These are phyloP conservation scores for Xylaria grammica DNA, from an alignment of 495 filamentous ascomycete genomes.

Conservation along the genomic window DNA sequence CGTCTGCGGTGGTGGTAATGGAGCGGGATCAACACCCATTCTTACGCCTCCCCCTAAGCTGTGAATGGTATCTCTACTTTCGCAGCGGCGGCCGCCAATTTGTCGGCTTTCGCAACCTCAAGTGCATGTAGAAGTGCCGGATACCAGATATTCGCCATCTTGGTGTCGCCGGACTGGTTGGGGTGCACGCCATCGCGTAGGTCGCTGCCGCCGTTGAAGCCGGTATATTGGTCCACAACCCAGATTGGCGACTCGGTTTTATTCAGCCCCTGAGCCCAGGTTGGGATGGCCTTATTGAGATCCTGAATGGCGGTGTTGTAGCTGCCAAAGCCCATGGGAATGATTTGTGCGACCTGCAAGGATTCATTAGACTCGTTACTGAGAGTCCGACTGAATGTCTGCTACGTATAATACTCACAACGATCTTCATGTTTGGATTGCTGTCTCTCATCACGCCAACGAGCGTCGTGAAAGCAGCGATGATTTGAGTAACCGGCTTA, in stretches of 20 bases:
- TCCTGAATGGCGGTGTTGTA: constrained; percentile 46
- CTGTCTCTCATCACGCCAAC: constrained; percentile 50
- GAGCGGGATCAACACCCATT: not conserved
- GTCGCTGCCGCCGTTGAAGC: constrained; percentile 45
- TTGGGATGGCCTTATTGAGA: constrained; percentile 54
- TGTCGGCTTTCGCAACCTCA: constrained; percentile 32
- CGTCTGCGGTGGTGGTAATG: no score
- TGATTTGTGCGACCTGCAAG: constrained; percentile 57
- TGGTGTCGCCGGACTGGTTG: constrained; percentile 49
- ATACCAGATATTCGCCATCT: constrained; percentile 53
- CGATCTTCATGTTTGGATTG: constrained; percentile 57
- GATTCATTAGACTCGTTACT: constrained; percentile 2
- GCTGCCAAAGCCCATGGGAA: constrained; percentile 48
- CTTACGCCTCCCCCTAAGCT: constrained; percentile 5
- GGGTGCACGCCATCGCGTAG: constrained; percentile 57
- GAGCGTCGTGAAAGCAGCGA: constrained; percentile 53
- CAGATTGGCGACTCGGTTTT: constrained; percentile 55
- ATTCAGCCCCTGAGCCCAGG: constrained; percentile 52
- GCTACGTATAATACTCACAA: constrained; percentile 45
- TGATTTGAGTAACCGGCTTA: constrained; percentile 47
- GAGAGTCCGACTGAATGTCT: not conserved
- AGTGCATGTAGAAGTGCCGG: constrained; percentile 51
- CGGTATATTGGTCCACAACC: constrained; percentile 57
- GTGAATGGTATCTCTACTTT: constrained; percentile 30
- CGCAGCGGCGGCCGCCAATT: constrained; percentile 21